These are phyloP conservation scores for Ustilaginoidea virens DNA, from an alignment of 2,329 filamentous ascomycete genomes.

Conservation along the genomic window DNA sequence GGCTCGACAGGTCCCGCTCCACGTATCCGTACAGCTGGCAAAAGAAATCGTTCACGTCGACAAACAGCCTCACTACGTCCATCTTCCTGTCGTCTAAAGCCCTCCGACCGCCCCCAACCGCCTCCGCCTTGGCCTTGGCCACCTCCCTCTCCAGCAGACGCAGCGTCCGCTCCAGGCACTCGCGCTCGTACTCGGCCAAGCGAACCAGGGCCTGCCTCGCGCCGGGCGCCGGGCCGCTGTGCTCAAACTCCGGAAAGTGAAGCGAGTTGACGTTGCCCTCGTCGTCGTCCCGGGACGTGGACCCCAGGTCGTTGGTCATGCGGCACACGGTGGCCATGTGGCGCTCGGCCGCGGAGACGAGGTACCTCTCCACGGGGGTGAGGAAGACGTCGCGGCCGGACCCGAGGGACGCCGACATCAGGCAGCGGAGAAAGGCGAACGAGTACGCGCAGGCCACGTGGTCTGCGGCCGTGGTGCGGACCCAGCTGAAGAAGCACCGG, in stretches of 20 bases:
- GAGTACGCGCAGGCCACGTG: slow-evolving; percentile 7
- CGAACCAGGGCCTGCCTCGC: slow-evolving; percentile 2
- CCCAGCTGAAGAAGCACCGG: slow-evolving; percentile 7
- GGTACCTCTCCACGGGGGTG: slow-evolving; percentile 4
- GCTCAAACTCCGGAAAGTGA: slow-evolving; percentile 8
- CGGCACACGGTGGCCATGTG: slow-evolving; percentile 8
- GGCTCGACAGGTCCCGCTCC: not conserved
- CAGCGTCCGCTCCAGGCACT: not conserved
- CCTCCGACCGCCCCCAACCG: no score
- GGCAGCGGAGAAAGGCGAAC: slow-evolving; percentile 7
- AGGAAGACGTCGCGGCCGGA: slow-evolving; percentile 4
- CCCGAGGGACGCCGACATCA: slow-evolving; percentile 5
- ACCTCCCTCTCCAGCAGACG: not conserved
- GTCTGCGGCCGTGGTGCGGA: slow-evolving; percentile 6
- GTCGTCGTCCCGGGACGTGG: slow-evolving; percentile 5
- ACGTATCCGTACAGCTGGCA: slow-evolving; percentile 1
- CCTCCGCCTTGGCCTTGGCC: no score
- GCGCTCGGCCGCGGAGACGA: slow-evolving; percentile 3
- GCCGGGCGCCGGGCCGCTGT: not conserved
- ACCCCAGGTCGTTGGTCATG: slow-evolving; percentile 9
- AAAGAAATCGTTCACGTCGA: slow-evolving; percentile 1
- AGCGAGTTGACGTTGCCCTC: slow-evolving; percentile 9
- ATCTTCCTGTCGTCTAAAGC: not conserved
- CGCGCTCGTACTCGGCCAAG: slow-evolving; percentile 5
- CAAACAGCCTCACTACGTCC: not conserved